Base-by-base conservation (phyloP, 192 early-diverging fungal species). In the Entomortierella parvispora region DNA sequence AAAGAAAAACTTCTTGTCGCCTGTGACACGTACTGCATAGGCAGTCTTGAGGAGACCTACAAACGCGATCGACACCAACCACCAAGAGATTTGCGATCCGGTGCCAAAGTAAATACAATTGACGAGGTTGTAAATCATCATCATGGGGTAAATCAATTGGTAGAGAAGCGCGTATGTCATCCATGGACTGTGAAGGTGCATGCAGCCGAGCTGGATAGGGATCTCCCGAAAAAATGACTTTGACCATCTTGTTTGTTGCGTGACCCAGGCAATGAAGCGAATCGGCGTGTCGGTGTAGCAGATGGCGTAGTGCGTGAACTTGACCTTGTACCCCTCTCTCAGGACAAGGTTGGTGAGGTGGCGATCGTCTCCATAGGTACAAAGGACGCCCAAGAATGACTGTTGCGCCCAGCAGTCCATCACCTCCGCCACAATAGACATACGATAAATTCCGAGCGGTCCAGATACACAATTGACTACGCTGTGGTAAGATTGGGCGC, bases 311-410 rank as follows among this genome's bases (percentile, higher is more conserved):
- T 84, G 88, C 2, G 85, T 83, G 54, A 81, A 89, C 43, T 84
- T 82, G 32, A 89, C 82, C 56, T 77, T 72, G 68, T 76, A 77
- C 1, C 88, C 88, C 6, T 76, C 49, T 11, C 65, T 53, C 3
- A 90, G 62, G 9, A 83, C 83, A 12, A 82, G 63, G 59, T 90
- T 90, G 18, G 88, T 90, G 33, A 90, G 74, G 57, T 90, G 88
- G 31, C 88, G 65, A 47, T 90, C 88, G 32, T 90, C 88, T 11
- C 88, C 88, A 78, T 89, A 90, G 0, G 88, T 90, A 62, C 88
- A 90, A 15, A 86, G 66, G 37, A 83, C 65, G 17, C 88, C 88
- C 25, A 90, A 31, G 54, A 90, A 90, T 1, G 59, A 69, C 58
- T 90, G 88, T 14, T 42, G 52, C 9, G 86, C 79, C 88, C 88